These are phyloP conservation scores for Amanita polypyramis DNA, from an alignment of 768 basidiomycete genomes.

Conservation along the genomic window DNA sequence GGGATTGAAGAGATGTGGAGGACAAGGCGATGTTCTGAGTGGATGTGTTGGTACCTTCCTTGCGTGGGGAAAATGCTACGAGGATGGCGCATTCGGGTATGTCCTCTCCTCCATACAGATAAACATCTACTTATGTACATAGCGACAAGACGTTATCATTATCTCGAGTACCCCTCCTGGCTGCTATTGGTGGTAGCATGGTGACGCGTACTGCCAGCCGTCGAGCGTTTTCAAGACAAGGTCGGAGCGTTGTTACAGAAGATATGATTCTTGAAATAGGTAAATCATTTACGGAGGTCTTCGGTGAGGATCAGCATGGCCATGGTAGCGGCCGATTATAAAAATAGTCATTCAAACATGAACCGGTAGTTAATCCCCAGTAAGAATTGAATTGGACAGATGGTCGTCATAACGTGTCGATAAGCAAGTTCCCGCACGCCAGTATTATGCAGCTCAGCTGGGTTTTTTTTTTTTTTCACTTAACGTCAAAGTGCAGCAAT, in stretches of 20 bases:
- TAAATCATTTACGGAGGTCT: slow-evolving; percentile 61
- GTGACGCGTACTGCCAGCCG: slow-evolving; percentile 81
- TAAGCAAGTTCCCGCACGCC: too few relatives aligned
- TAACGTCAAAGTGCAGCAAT: too few relatives aligned
- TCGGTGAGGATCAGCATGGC: slow-evolving; percentile 41
- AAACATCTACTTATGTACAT: neutral
- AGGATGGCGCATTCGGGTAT: slow-evolving; percentile 74
- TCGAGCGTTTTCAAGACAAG: slow-evolving; percentile 63
- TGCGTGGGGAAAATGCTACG: slow-evolving; percentile 94
- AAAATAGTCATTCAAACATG: neutral
- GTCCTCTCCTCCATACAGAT: slow-evolving; percentile 12
- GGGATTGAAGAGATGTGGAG: slow-evolving; percentile 87
- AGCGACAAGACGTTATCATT: slow-evolving; percentile 46
- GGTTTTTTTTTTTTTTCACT: too few relatives aligned
- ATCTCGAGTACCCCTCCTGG: slow-evolving; percentile 70
- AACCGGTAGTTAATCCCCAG: too few relatives aligned
- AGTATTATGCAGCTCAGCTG: too few relatives aligned
- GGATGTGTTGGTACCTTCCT: slow-evolving; percentile 83
- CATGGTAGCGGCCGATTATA: slow-evolving; percentile 20
- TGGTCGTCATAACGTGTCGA: too few relatives aligned
- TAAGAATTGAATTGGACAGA: too few relatives aligned
- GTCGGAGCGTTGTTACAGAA: slow-evolving; percentile 73
- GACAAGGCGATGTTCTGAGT: slow-evolving; percentile 91
- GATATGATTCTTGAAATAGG: slow-evolving; percentile 65
- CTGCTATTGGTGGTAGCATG: slow-evolving; percentile 79